Base-by-base conservation (phyloP, 768 basidiomycete species). In the Pleurotus pulmonarius region DNA sequence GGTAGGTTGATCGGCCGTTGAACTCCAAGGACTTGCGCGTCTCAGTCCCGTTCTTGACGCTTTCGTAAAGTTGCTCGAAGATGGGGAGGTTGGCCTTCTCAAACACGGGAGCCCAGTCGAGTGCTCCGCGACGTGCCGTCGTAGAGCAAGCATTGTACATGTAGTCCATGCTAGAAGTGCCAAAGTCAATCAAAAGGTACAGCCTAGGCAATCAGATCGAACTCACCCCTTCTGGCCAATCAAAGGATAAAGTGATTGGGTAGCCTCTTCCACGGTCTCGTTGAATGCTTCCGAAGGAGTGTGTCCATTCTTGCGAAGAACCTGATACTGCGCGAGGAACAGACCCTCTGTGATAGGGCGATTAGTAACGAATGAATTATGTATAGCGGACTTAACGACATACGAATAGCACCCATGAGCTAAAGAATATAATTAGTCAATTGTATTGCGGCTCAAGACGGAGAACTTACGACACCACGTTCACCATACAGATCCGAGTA, bases 241-340 rank as follows among this genome's bases (percentile, higher is more conserved):
- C 72, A 99, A 74, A 58, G 97, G 97, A 81, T 92, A 98, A 61
- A 99, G 86, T 39, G 94, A 96, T 70, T 99, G 95, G 43, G 96
- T 98, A n/a, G 97, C 97, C 78, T 98, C 97, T 75, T 98, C 97
- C 59, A 98, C 97, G 58, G 97, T 98, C 81, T 99, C 97, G 75
- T 99, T 98, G 86, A 99, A 98, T 48, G 95, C 95, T 72, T 99
- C 97, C 43, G 96, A 98, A 54, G 97, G 97, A 3, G 86, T 78
- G 83, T 99, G 97, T 56, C 94, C 94, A 70, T 96, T 96, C 69
- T 88, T 90, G 69, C 94, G 92, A 66, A 97, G 90, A 58, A 96
- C 89, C 82, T 94, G 86, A 85, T 98, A 99, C 75, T 99, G 97
- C 40, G 97, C 97, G 64, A 94, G 81, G 91, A 99, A 98, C 69